Percentiles rank a stretch among this genome's conserved stretches.
Evolutionary conservation across 306 rosid species (phyloP).

Genomic region (cucumber (Cucumis sativus)): Cucumber_9930_V3 NC_026659.2:29148501-29149000

Average conservation of each 20-base stretch:
- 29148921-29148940: not conserved
- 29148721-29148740: not conserved
- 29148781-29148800: no score
- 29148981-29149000: not conserved
- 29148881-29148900: no score
- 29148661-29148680: not conserved
- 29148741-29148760: not conserved
- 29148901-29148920: not conserved
- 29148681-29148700: not conserved
- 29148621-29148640: not conserved
- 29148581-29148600: constrained; percentile 8
- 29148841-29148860: no score
- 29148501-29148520: constrained; percentile 52
- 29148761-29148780: not conserved
- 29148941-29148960: not conserved
- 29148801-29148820: no score
- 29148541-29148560: constrained; percentile 81
- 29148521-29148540: constrained; percentile 85
- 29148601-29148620: not conserved
- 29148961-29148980: not conserved
- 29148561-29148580: constrained; percentile 92
- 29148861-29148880: no score
- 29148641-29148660: not conserved
- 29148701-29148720: not conserved
- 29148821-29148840: no score